phyloP scores from a whole-genome alignment of 148 eudicot species.

The Arctostaphylos glauca region DNA sequence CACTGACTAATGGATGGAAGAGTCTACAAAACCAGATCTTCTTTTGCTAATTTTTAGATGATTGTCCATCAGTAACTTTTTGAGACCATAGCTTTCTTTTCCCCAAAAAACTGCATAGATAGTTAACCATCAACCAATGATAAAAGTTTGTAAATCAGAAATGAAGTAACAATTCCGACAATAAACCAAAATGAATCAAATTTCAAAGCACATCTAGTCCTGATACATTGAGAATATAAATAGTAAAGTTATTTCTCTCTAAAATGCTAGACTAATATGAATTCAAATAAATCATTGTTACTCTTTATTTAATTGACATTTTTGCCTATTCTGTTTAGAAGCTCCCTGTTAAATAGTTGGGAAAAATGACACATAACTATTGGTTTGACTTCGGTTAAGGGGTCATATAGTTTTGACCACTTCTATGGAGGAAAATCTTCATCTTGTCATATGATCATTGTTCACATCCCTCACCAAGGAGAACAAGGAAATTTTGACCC shows the following conservation, averaged over 20 bases:
- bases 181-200: neutral
- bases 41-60: neutral
- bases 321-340: neutral
- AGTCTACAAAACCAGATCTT: neutral
- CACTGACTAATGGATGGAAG: neutral
- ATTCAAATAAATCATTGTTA: too few species aligned
- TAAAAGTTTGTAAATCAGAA: neutral
- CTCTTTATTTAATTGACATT: neutral
- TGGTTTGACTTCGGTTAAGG: too few species aligned
- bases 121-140: neutral
- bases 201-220: neutral
- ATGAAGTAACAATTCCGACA: neutral
- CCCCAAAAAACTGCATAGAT: neutral
- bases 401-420: too few species aligned
- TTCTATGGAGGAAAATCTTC: neutral
- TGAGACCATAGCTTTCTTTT: slow-evolving; percentile 14
- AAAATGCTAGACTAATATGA: neutral
- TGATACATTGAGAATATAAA: neutral
- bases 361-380: neutral
- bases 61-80: neutral
- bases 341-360: neutral
- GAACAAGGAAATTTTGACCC: neutral
- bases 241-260: neutral
- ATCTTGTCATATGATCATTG: neutral
- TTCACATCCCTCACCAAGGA: neutral